Evolutionary conservation across 495 filamentous ascomycete species (phyloP).

Genomic region (Pseudomonodictys pantanalensis): DNA sequence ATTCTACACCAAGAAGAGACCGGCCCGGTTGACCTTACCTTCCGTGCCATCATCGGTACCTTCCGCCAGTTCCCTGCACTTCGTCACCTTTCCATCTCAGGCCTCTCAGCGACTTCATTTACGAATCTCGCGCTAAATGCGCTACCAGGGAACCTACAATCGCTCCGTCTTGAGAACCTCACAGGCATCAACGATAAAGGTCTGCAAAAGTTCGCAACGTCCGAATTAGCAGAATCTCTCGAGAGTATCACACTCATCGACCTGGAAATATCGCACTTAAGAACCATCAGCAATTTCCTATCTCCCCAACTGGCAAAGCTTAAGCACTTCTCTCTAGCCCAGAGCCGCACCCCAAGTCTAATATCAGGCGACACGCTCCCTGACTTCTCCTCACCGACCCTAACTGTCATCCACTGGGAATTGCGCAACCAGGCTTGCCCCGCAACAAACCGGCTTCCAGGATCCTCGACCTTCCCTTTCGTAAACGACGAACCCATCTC

Average conservation of each 20-base stretch:
- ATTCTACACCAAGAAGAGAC: constrained; percentile 64
- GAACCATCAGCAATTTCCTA: constrained; percentile 79
- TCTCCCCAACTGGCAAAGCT: constrained; percentile 50
- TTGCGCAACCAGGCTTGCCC: constrained; percentile 15
- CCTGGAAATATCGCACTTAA: constrained; percentile 79
- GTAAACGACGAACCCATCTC: constrained; percentile 80
- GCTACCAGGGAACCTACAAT: constrained; percentile 65
- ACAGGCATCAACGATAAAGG: constrained; percentile 73
- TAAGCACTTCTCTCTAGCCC: constrained; percentile 33
- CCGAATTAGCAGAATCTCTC: constrained; percentile 14
- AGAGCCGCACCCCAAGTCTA: constrained; percentile 6
- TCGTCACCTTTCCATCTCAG: constrained; percentile 70
- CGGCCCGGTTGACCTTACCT: constrained; percentile 47
- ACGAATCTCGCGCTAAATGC: constrained; percentile 65
- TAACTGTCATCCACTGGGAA: constrained; percentile 24
- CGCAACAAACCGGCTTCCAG: background rate
- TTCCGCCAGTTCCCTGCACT: constrained; percentile 67
- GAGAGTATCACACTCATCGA: constrained; percentile 59
- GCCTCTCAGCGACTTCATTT: constrained; percentile 69
- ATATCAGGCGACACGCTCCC: background rate
- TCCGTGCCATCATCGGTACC: constrained; percentile 56
- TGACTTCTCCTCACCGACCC: background rate
- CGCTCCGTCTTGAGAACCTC: constrained; percentile 71
- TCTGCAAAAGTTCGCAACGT: constrained; percentile 65
- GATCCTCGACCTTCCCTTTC: constrained; percentile 52